Conservation (phyloP, 2,329 filamentous ascomycete species). For the Tolypocladium endophyticum region DNA sequence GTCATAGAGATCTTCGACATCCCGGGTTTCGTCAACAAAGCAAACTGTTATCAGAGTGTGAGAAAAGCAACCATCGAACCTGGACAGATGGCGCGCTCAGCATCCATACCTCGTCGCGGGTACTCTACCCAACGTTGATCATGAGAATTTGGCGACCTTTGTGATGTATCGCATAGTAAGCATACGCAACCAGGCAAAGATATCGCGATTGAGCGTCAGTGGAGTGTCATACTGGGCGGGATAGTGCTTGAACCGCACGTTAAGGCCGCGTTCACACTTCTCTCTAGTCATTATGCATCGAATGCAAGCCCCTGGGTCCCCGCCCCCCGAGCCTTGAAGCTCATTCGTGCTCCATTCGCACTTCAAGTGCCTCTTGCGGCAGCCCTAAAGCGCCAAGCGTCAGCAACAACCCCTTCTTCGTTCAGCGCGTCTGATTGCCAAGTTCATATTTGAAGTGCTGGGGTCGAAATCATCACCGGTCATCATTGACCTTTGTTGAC, state of each 20-base stretch:
- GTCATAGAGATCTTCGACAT: neutral
- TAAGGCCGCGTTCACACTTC: slow-evolving; percentile 6
- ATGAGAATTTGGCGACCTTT: neutral
- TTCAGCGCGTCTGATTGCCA: neutral
- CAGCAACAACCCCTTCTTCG: neutral
- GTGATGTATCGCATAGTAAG: neutral
- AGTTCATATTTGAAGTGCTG: neutral
- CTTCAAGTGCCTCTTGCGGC: slow-evolving; percentile 3
- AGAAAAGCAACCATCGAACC: neutral
- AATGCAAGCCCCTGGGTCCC: slow-evolving; percentile 1
- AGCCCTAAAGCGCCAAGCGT: neutral
- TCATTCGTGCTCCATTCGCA: slow-evolving; percentile 2
- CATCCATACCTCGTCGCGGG: neutral
- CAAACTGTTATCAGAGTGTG: neutral
- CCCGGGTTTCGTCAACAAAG: slow-evolving; percentile 1
- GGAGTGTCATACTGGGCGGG: slow-evolving; percentile 3
- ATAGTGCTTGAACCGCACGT: slow-evolving; percentile 7
- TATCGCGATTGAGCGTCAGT: neutral
- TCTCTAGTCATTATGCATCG: slow-evolving; percentile 4
- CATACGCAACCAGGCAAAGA: neutral
- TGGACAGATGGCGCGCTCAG: neutral
- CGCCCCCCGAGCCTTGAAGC: neutral
- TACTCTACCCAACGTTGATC: neutral
- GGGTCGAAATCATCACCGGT: neutral
- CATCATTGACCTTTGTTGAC: too few relatives aligned